phyloP scores from a whole-genome alignment of 768 basidiomycete genomes.

The Phaeotremella fagi region DNA sequence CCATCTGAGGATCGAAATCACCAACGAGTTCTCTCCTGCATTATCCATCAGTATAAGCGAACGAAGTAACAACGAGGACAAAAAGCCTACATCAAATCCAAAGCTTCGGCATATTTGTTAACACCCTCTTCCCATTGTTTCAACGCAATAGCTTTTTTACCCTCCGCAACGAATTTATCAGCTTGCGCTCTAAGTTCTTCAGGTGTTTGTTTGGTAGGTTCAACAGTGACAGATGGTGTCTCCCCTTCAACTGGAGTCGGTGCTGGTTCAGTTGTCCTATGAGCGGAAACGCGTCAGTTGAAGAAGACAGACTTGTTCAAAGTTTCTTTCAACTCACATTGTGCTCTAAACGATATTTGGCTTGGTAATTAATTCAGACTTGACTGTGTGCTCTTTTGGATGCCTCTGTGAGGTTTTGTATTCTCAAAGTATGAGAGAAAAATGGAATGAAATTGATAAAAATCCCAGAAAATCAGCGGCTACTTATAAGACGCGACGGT shows the following conservation, averaged over 20 bases:
- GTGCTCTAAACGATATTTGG: no score
- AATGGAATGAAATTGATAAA: no score
- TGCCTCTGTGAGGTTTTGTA: no score
- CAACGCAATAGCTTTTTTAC: slow-evolving; percentile 45
- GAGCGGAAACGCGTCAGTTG: background rate
- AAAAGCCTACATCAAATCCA: slow-evolving; percentile 43
- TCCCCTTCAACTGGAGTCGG: background rate
- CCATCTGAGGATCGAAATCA: slow-evolving; percentile 76
- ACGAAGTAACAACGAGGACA: background rate
- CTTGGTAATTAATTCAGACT: no score
- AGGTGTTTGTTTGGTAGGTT: background rate
- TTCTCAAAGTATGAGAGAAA: background rate
- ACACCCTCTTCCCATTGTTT: slow-evolving; percentile 46
- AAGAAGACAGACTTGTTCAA: no score
- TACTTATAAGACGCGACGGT: no score
- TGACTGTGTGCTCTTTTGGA: no score
- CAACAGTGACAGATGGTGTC: background rate
- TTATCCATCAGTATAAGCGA: slow-evolving; percentile 1
- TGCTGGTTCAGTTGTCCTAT: slow-evolving; percentile 2
- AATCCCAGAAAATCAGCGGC: no score
- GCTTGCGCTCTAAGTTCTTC: slow-evolving; percentile 10
- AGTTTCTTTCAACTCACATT: no score
- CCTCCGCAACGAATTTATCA: slow-evolving; percentile 39
- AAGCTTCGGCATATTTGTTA: slow-evolving; percentile 43
- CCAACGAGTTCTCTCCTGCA: slow-evolving; percentile 52